These are phyloP conservation scores for Lactarius tabidus DNA, from an alignment of 768 basidiomycete species.

Conservation along the genomic window DNA sequence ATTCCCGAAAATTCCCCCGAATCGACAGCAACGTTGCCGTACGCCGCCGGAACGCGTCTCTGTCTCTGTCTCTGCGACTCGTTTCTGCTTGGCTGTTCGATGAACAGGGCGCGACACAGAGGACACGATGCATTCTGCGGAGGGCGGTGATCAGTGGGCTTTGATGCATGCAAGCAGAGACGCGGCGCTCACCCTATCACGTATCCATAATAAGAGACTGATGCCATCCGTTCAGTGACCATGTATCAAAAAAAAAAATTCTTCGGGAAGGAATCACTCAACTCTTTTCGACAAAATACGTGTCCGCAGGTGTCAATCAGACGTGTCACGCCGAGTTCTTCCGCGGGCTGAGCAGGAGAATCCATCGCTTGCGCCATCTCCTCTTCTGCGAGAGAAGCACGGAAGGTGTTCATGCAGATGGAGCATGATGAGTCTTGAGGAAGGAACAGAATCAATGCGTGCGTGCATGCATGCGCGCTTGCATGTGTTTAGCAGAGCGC, in stretches of 20 bases:
- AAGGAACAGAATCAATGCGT: neutral
- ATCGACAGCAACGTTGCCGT: neutral
- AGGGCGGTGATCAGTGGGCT: slow-evolving; percentile 16
- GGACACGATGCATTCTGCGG: slow-evolving; percentile 61
- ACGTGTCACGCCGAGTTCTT: slow-evolving; percentile 66
- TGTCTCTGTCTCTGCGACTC: neutral
- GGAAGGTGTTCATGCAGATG: slow-evolving; percentile 68
- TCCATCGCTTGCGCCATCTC: slow-evolving; percentile 73
- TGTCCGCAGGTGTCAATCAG: slow-evolving; percentile 47
- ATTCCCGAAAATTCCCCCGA: neutral
- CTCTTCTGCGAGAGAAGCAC: slow-evolving; percentile 68
- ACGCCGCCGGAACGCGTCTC: slow-evolving; percentile 12
- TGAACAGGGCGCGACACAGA: slow-evolving; percentile 51
- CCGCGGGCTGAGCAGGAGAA: slow-evolving; percentile 67
- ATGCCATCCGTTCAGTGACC: too few relatives aligned
- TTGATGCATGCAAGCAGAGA: neutral
- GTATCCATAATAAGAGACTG: slow-evolving; percentile 25
- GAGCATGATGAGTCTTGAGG: slow-evolving; percentile 63
- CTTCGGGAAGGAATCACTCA: slow-evolving; percentile 29
- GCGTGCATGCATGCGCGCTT: neutral
- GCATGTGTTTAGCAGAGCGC: slow-evolving; percentile 1
- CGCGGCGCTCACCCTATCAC: slow-evolving; percentile 17
- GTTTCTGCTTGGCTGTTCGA: slow-evolving; percentile 22
- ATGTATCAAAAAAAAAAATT: neutral
- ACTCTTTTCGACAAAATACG: slow-evolving; percentile 82